These are phyloP conservation scores for Plasmodiophora brassicae DNA, from an alignment of 208 protist species.

Conservation along the genomic window DNA sequence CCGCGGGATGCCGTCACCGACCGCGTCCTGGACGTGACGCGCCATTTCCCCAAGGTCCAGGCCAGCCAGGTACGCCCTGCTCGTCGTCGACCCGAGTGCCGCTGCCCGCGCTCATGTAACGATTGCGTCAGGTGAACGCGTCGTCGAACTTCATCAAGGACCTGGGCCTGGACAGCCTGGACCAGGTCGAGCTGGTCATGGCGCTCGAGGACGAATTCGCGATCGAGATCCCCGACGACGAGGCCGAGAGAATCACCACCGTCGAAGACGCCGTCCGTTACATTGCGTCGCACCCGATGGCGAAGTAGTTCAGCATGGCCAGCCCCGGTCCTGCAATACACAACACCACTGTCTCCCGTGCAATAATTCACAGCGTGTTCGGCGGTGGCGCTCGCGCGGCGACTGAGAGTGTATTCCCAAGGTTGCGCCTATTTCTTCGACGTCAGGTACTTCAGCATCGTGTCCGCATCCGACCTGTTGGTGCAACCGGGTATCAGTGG, in stretches of 20 bases:
- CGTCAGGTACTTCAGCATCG: conserved; percentile 42
- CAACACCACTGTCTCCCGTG: too few species aligned
- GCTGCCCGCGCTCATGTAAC: neutral
- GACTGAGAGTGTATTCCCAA: too few species aligned
- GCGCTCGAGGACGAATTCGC: conserved; percentile 51
- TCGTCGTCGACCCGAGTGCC: neutral
- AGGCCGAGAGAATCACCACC: conserved; percentile 47
- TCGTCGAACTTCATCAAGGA: neutral
- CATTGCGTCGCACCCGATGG: conserved; percentile 33
- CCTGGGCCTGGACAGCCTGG: conserved; percentile 8
- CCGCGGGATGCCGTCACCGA: neutral
- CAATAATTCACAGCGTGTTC: too few species aligned
- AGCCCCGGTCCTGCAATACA: neutral
- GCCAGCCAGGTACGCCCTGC: neutral
- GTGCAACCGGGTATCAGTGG: neutral
- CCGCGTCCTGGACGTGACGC: conserved; percentile 3
- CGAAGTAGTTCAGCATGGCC: neutral
- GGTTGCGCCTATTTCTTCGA: neutral
- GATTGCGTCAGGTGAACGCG: neutral
- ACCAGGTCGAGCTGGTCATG: conserved; percentile 47
- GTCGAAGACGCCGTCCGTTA: conserved; percentile 36
- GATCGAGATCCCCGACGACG: conserved; percentile 51
- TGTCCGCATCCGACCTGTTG: conserved; percentile 31
- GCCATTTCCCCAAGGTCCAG: conserved; percentile 1
- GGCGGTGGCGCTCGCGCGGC: too few species aligned